Base-by-base conservation (phyloP, 2,329 filamentous ascomycete genomes). In the Hirsutella thompsonii region DNA sequence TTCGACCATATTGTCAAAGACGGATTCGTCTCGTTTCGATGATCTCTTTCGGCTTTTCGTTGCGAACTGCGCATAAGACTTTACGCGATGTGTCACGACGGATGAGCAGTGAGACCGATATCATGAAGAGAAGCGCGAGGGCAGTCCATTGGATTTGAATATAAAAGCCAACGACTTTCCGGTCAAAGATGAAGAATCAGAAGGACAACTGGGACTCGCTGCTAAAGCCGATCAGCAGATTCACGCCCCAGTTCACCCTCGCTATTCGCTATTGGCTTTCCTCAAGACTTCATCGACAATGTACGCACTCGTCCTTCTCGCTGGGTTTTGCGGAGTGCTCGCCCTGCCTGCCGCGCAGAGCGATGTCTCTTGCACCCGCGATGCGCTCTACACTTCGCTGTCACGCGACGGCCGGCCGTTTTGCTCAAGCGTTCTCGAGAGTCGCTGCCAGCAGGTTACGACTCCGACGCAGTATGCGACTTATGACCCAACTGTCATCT, bases 321-420 rank as follows among this genome's bases (percentile, higher is more conserved):
- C 23, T 10, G 29, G 13, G 8, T 13, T 38, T 4, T 21, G 13
- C 26, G 36, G 26, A 14, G 37, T 16, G 35, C 11, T 35, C 29
- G 45, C 41, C 18, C 20, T 47, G 28, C 44, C 46, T 10, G 47
- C 46, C 3, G 33, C 18, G 6, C 40, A 40, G 33, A 20, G 35
- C 19, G 33, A 29, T 1, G 30, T 8, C 19, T 39, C 49, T 1
- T 61, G 58, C 40, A 47, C 49, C 1, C 49, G 42, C 3, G 57
- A 61, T 38, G 44, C 46, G 3, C 50, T 61, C 9, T 61, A 56
- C 40, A 54, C 52, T 1, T 58, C 57, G 1, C 49, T 61, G 8
- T 35, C 46, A 5, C 40, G 42, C 20, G 43, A 54, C n/a, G 55
- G 53, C 1, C 41, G 44, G 20, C 39, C 46, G 0, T 61, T 58